phyloP scores from a whole-genome alignment of 176 grass and related monocot genomes.

The Zea luxurians region DNA sequence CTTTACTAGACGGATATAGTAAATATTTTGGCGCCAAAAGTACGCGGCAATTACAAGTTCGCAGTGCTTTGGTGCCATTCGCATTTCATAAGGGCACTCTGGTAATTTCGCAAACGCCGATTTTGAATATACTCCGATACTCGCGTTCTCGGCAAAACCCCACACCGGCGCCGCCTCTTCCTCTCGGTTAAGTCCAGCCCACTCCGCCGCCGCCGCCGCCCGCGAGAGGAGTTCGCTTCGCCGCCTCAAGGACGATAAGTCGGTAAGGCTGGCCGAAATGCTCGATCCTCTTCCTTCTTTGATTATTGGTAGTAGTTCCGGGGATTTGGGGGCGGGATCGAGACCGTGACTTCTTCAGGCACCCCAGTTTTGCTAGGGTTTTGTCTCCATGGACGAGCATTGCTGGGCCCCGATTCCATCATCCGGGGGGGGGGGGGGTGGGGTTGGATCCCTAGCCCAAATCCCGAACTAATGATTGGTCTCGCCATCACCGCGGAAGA shows the following conservation, averaged over 20 bases:
- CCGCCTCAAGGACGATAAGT: neutral
- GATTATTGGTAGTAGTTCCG: neutral
- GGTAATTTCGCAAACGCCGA: neutral
- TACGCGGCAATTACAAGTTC: neutral
- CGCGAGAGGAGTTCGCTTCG: neutral
- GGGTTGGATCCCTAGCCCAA: neutral
- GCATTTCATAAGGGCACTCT: neutral
- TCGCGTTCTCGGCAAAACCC: neutral
- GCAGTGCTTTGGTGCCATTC: neutral
- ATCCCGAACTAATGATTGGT: neutral
- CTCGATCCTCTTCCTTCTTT: neutral
- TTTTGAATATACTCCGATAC: neutral
- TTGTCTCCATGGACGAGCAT: too few relatives aligned
- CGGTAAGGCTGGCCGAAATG: neutral
- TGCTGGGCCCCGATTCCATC: too few relatives aligned
- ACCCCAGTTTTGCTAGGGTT: neutral
- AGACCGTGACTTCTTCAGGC: neutral
- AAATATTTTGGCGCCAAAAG: neutral
- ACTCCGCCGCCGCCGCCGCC: neutral
- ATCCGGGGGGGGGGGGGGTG: too few relatives aligned
- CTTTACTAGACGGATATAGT: neutral
- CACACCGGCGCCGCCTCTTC: neutral
- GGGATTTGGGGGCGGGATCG: neutral
- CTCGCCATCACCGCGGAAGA: too few relatives aligned
- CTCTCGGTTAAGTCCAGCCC: neutral